phyloP scores from a whole-genome alignment of 306 rosid species.

The Ormosia semicastrata region DNA sequence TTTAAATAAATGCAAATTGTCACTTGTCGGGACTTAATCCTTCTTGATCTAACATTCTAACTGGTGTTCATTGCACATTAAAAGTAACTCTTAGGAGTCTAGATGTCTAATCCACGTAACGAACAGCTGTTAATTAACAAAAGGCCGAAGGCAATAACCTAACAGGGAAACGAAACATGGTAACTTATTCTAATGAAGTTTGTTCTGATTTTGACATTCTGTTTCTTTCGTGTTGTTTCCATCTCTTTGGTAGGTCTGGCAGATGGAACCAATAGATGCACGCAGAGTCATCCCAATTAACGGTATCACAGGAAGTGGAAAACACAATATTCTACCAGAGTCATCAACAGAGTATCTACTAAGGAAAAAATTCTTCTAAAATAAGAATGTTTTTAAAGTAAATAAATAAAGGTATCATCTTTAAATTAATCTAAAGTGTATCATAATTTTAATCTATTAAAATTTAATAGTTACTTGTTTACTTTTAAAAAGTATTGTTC shows the following conservation, averaged over 20 bases:
- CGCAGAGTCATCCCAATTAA: constrained; percentile 39
- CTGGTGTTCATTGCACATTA: constrained; percentile 38
- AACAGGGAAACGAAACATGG: neutral
- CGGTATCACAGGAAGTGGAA: constrained; percentile 28
- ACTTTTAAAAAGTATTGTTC: too few species aligned
- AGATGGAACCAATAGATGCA: constrained; percentile 51
- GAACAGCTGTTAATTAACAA: neutral
- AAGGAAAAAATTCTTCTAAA: too few species aligned
- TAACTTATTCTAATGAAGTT: constrained; percentile 25
- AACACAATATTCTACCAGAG: constrained; percentile 34
- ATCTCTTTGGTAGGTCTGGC: constrained; percentile 39
- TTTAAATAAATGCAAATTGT: constrained; percentile 34
- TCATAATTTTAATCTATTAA: too few species aligned
- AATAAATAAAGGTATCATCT: too few species aligned
- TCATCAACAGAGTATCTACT: neutral
- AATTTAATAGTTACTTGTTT: too few species aligned
- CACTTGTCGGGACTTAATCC: constrained; percentile 14
- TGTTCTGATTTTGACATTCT: constrained; percentile 38
- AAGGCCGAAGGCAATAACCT: constrained; percentile 5
- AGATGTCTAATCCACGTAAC: neutral
- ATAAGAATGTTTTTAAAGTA: too few species aligned
- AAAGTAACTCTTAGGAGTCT: constrained; percentile 1
- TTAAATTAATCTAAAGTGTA: too few species aligned
- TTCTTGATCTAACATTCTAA: constrained; percentile 23
- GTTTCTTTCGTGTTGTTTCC: constrained; percentile 38